Evolutionary conservation across 257 asterid species (phyloP).

Genomic region (Solanum sejunctum): DNA sequence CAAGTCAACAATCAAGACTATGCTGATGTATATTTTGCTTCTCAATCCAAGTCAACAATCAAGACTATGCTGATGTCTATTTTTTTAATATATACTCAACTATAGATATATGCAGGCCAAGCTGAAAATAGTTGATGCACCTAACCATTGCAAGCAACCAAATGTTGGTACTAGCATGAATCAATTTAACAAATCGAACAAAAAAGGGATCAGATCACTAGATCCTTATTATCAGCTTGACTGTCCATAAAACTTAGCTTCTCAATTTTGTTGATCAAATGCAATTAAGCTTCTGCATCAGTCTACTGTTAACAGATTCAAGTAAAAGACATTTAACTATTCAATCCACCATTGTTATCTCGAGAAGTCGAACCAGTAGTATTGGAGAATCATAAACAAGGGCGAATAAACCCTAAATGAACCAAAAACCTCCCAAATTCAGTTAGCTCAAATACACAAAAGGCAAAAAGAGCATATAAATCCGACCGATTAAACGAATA

Average conservation of each 20-base stretch:
- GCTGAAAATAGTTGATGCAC: neutral
- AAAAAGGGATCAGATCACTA: neutral
- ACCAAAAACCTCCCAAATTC: too few relatives aligned
- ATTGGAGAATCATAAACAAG: neutral
- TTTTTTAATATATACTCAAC: neutral
- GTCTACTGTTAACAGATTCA: neutral
- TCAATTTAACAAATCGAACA: neutral
- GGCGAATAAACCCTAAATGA: too few relatives aligned
- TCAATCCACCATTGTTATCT: neutral
- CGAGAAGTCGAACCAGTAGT: neutral
- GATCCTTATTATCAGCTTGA: neutral
- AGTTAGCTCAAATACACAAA: too few relatives aligned
- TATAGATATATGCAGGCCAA: neutral
- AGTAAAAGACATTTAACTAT: neutral
- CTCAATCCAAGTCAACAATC: too few relatives aligned
- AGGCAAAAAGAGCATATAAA: too few relatives aligned
- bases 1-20: too few relatives aligned
- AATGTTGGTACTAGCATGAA: neutral
- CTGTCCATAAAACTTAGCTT: neutral
- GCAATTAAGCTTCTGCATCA: neutral
- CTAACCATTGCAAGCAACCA: neutral
- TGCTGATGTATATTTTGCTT: too few relatives aligned
- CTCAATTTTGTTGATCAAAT: neutral
- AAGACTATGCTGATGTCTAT: too few relatives aligned
- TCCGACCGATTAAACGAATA: too few relatives aligned